A percentile compares a stretch with the other conserved stretches of the same genome.
Evolutionary conservation across 805 yeast genomes (phyloP).

Genomic region (Wickerhamomyces chambardii): DNA sequence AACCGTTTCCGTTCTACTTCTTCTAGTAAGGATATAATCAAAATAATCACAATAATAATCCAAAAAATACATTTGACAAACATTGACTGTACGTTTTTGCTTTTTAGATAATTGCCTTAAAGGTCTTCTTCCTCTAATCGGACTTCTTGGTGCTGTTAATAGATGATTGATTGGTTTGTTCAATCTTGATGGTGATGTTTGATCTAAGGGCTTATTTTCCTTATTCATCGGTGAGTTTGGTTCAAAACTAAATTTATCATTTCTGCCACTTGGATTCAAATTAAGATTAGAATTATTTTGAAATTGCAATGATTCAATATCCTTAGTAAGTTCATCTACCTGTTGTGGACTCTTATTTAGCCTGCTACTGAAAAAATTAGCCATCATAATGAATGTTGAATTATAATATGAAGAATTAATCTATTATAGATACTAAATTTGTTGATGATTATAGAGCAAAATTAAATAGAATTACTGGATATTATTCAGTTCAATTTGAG

Average conservation of each 20-base stretch:
- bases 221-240: conserved; percentile 30
- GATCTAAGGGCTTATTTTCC: conserved; percentile 25
- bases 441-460: no score
- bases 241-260: conserved; percentile 18
- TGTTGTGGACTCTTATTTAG: conserved; percentile 7
- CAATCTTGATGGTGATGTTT: conserved; percentile 18
- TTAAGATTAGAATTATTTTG: conserved; percentile 3
- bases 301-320: conserved; percentile 18
- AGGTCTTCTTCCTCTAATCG: conserved; percentile 5
- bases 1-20: conserved; percentile 72
- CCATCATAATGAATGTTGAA: conserved; percentile 12
- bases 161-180: conserved; percentile 4
- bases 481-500: no score
- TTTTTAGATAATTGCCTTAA: conserved; percentile 22
- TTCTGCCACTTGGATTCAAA: neutral
- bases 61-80: conserved; percentile 86
- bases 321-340: conserved; percentile 17
- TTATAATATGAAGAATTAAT: neutral
- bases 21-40: conserved; percentile 82
- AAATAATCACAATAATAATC: conserved; percentile 96
- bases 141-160: conserved; percentile 4
- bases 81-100: conserved; percentile 80
- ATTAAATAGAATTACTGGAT: neutral
- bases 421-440: no score
- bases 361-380: conserved; percentile 17